Conservation (phyloP, 140 eudicot genomes). For the Erigeron philadelphicus region DNA sequence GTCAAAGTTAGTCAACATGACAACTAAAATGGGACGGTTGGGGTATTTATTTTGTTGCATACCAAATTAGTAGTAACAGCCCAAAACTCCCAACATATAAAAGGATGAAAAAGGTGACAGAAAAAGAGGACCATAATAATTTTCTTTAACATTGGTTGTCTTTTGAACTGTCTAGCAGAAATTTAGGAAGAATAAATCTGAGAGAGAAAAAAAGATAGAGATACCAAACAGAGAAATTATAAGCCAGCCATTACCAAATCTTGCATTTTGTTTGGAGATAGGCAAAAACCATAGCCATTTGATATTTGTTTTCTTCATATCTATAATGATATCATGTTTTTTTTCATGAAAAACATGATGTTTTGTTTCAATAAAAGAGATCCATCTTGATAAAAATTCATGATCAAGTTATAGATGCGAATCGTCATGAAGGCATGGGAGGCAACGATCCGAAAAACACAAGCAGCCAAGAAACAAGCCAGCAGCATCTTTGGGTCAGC, state of each 20-base stretch:
- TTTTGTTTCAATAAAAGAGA: slow-evolving; percentile 27
- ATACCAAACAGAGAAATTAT: slow-evolving; percentile 5
- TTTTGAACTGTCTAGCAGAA: slow-evolving; percentile 33
- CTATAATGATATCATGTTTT: slow-evolving; percentile 27
- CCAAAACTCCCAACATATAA: slow-evolving; percentile 26
- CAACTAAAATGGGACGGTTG: too few species aligned
- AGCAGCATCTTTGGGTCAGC: slow-evolving; percentile 78
- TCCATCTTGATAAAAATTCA: slow-evolving; percentile 18
- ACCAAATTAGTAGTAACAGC: neutral
- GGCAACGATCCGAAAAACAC: slow-evolving; percentile 85
- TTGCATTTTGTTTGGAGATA: slow-evolving; percentile 25
- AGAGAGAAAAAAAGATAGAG: slow-evolving; percentile 27
- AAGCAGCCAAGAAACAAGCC: slow-evolving; percentile 73
- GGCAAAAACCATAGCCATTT: slow-evolving; percentile 15
- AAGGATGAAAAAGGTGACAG: slow-evolving; percentile 29
- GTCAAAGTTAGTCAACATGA: too few species aligned
- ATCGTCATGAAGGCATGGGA: slow-evolving; percentile 96
- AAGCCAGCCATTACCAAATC: neutral
- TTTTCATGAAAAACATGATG: slow-evolving; percentile 12
- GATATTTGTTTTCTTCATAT: slow-evolving; percentile 21
- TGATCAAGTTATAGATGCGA: slow-evolving; percentile 18
- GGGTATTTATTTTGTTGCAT: slow-evolving; percentile 3
- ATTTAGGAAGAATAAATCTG: slow-evolving; percentile 32
- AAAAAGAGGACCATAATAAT: slow-evolving; percentile 21
- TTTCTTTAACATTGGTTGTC: slow-evolving; percentile 32